phyloP scores from a whole-genome alignment of 805 yeast genomes.

The Spathaspora hagerdaliae region DNA sequence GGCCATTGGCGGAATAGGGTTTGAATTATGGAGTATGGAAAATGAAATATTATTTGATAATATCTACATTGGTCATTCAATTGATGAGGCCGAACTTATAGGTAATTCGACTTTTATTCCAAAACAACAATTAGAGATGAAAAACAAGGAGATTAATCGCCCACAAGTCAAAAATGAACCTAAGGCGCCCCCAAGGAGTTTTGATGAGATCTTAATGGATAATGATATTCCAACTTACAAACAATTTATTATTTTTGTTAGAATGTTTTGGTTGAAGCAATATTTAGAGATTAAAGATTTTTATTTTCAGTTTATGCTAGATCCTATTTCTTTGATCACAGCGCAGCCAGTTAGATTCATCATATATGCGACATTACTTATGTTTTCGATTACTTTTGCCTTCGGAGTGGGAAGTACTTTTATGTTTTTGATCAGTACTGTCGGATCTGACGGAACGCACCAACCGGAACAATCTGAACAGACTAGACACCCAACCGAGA shows the following conservation, averaged over 20 bases:
- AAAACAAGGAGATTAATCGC: constrained; percentile 33
- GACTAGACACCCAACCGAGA: neutral
- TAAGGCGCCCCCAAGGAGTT: constrained; percentile 39
- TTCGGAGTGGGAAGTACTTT: constrained; percentile 31
- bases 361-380: constrained; percentile 40
- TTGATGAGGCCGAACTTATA: constrained; percentile 77
- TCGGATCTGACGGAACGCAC: neutral
- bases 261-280: constrained; percentile 17
- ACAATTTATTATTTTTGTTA: constrained; percentile 14
- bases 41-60: constrained; percentile 73
- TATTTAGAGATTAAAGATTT: constrained; percentile 24
- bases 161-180: constrained; percentile 43
- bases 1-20: constrained; percentile 76
- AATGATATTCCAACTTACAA: constrained; percentile 11
- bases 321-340: constrained; percentile 43
- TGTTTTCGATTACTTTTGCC: constrained; percentile 36
- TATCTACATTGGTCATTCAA: constrained; percentile 78
- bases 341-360: constrained; percentile 50
- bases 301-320: constrained; percentile 34
- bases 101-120: constrained; percentile 73
- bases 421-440: constrained; percentile 6
- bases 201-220: constrained; percentile 29
- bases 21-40: constrained; percentile 88
- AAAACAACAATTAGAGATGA: constrained; percentile 50
- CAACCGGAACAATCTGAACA: neutral